phyloP scores from a whole-genome alignment of 345 rosid genomes.

The Syzygium aqueum region DNA sequence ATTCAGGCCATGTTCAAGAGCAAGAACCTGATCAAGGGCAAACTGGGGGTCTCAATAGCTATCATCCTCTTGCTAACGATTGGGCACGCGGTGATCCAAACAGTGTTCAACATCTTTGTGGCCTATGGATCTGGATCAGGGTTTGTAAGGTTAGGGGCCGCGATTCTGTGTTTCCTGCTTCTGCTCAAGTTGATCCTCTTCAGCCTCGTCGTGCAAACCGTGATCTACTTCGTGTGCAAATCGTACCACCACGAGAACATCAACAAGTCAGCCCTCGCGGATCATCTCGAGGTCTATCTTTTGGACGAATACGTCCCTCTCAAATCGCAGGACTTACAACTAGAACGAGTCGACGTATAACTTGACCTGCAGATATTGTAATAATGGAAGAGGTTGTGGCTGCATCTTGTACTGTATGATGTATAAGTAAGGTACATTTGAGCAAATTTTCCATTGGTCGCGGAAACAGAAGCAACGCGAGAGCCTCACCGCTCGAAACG shows the following conservation, averaged over 20 bases:
- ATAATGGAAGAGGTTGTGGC: neutral
- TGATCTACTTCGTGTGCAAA: conserved; percentile 53
- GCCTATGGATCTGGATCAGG: neutral
- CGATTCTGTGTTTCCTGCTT: conserved; percentile 22
- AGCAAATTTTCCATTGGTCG: neutral
- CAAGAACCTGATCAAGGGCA: conserved; percentile 29
- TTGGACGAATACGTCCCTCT: conserved; percentile 39
- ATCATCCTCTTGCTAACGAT: conserved; percentile 14
- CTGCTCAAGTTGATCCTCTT: conserved; percentile 18
- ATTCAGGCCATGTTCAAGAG: conserved; percentile 36
- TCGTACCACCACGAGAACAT: conserved; percentile 38
- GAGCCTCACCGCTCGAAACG: neutral
- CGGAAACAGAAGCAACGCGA: neutral
- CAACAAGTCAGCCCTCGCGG: conserved; percentile 41
- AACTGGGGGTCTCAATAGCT: conserved; percentile 12
- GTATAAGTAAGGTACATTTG: neutral
- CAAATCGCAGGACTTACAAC: conserved; percentile 42
- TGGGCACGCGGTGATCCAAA: neutral
- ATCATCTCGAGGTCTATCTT: conserved; percentile 44
- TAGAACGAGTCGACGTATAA: conserved; percentile 2
- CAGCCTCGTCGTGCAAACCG: conserved; percentile 31
- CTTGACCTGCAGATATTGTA: neutral
- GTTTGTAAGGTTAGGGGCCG: conserved; percentile 14
- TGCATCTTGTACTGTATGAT: neutral
- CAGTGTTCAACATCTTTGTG: neutral